Evolutionary conservation across 2,329 filamentous ascomycete species (phyloP).

Genomic region (Monosporascus sp.): DNA sequence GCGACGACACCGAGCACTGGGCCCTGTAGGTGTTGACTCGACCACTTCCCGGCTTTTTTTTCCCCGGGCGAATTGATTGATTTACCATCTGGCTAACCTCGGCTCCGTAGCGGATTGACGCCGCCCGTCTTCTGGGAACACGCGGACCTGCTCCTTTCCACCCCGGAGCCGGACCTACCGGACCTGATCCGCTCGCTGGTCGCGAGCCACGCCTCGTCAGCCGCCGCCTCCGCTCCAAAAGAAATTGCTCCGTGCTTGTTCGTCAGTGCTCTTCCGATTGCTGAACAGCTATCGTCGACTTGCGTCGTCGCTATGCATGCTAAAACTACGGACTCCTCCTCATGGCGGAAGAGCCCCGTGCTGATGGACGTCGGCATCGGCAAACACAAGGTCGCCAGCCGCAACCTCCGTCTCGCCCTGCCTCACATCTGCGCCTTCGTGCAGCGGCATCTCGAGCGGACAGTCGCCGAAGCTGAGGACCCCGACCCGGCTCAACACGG

Average conservation of each 20-base stretch:
- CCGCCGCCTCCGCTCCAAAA: constrained; percentile 10
- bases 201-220: not conserved
- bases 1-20: constrained; percentile 94
- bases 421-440: constrained; percentile 57
- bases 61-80: not conserved
- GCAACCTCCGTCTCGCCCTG: constrained; percentile 72
- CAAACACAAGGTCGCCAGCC: constrained; percentile 71
- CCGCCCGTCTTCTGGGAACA: constrained; percentile 76
- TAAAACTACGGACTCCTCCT: constrained; percentile 38
- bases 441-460: constrained; percentile 28
- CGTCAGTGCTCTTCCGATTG: constrained; percentile 16
- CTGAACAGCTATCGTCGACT: constrained; percentile 9
- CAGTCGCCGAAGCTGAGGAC: not conserved
- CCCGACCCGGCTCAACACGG: not conserved
- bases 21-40: constrained; percentile 37
- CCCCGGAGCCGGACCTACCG: constrained; percentile 60
- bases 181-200: constrained; percentile 40
- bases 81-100: not conserved
- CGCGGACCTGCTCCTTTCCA: constrained; percentile 51
- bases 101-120: constrained; percentile 54
- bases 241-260: constrained; percentile 30
- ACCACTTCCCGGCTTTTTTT: not conserved
- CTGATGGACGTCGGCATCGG: constrained; percentile 59
- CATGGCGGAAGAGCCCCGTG: constrained; percentile 32
- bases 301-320: constrained; percentile 41